phyloP scores from a whole-genome alignment of 495 filamentous ascomycete genomes.

The Aspergillus biplanus region DNA sequence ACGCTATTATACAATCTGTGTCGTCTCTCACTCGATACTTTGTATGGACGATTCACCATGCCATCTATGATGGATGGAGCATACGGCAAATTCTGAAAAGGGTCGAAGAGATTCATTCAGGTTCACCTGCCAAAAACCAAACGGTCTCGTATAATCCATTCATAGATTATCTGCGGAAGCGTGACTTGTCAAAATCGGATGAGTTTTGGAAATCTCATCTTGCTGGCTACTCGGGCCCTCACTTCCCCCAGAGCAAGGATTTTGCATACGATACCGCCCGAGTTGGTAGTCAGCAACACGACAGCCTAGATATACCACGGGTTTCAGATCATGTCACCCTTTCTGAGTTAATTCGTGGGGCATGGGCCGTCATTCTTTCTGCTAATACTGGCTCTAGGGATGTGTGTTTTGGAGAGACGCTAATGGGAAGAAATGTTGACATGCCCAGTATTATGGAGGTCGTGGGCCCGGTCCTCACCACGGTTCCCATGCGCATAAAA shows the following conservation, averaged over 20 bases:
- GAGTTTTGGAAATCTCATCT: slow-evolving; percentile 52
- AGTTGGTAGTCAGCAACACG: slow-evolving; percentile 37
- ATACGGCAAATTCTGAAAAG: slow-evolving; percentile 59
- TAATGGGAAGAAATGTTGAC: slow-evolving; percentile 57
- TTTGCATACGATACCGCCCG: slow-evolving; percentile 30
- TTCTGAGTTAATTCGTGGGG: slow-evolving; percentile 55
- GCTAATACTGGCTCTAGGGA: slow-evolving; percentile 49
- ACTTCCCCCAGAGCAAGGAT: slow-evolving; percentile 36
- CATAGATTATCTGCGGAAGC: slow-evolving; percentile 44
- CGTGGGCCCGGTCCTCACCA: slow-evolving; percentile 57
- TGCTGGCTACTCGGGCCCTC: slow-evolving; percentile 13
- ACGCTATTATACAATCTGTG: slow-evolving; percentile 49
- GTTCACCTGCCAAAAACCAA: slow-evolving; percentile 15
- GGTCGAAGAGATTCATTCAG: slow-evolving; percentile 52
- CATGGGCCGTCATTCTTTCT: slow-evolving; percentile 56
- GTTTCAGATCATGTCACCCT: slow-evolving; percentile 40
- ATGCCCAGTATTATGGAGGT: slow-evolving; percentile 55
- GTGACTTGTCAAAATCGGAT: slow-evolving; percentile 40
- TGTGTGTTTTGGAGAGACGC: slow-evolving; percentile 58
- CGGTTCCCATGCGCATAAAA: slow-evolving; percentile 50
- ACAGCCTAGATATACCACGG: slow-evolving; percentile 30
- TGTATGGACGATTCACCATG: slow-evolving; percentile 69
- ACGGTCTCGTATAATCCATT: slow-evolving; percentile 43
- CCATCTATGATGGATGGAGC: slow-evolving; percentile 75
- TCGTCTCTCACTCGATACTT: slow-evolving; percentile 46